Evolutionary conservation across 768 basidiomycete genomes (phyloP).

Genomic region (Hypholoma fasciculare): DNA sequence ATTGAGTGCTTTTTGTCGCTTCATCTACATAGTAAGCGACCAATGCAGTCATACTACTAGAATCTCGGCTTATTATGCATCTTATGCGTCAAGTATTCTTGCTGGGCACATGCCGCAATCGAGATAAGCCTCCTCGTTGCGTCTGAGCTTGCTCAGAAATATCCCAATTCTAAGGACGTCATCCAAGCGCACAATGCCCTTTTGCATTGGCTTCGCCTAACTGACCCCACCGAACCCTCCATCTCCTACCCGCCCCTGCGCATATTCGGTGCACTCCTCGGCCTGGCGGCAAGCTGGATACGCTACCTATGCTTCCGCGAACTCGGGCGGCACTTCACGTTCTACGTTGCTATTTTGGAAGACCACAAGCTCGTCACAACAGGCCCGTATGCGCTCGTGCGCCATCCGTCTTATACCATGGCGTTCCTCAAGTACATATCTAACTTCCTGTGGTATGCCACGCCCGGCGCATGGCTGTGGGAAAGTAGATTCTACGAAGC

Average conservation of each 20-base stretch:
- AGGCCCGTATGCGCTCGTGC: constrained; percentile 43
- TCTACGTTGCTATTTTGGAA: constrained; percentile 23
- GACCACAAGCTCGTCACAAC: constrained; percentile 43
- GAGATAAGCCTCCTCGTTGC: too few relatives aligned
- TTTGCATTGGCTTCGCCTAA: not conserved
- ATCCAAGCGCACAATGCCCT: too few relatives aligned
- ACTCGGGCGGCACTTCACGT: constrained; percentile 2
- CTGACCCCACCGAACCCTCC: not conserved
- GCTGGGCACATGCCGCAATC: too few relatives aligned
- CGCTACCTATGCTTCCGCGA: not conserved
- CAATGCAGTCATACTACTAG: too few relatives aligned
- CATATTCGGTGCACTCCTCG: not conserved
- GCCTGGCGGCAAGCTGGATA: not conserved
- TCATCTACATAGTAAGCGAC: too few relatives aligned
- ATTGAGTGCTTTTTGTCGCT: too few relatives aligned
- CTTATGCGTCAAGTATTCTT: too few relatives aligned
- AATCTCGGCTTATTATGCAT: too few relatives aligned
- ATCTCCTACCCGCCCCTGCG: not conserved
- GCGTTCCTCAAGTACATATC: constrained; percentile 31
- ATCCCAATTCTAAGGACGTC: too few relatives aligned
- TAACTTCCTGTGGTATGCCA: constrained; percentile 24
- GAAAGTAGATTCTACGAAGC: not conserved
- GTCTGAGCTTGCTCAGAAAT: too few relatives aligned
- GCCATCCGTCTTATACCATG: constrained; percentile 47
- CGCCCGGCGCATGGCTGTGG: constrained; percentile 1